Evolutionary conservation across 345 rosid species (phyloP), one percentile per base, ranked within the genome.

Genomic region (Boechera retrofracta): DNA sequence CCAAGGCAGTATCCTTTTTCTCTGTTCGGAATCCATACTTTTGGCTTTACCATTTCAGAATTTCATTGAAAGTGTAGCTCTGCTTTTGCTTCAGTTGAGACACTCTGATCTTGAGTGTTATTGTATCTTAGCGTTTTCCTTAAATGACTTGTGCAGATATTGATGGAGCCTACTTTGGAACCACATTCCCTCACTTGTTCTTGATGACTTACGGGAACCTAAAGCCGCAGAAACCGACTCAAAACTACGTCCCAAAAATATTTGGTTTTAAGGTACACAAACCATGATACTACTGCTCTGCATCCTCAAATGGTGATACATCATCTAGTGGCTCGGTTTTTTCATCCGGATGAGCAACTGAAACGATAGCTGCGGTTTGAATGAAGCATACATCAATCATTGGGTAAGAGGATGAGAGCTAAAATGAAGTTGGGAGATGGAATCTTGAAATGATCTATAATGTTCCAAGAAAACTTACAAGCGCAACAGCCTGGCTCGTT

Each of bases 121-220:
- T 69, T 33, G 36, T 71, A 2, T 71, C 77, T 78, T 57, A 62
- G 77, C 44, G 70, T 79, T 67, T 47, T 33, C 79, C 71, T 79
- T 79, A 63, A 84, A 80, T 72, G 89, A 84, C 7, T 64, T 53
- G 0, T 67, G 74, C 79, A 95, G 99, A 94, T 83, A 83, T 90
- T 44, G 98, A 94, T 71, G 98, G 98, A 66, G 97, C 98, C n/a
- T 94, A 94, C 85, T 94, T 92, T 68, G 97, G 97, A 62, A 92
- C 98, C 1, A 94, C 98, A 47, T 92, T 90, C 76, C 97, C 97
- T 33, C 97, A 94, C 79, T 86, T 94, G 74, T 94, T 94, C 82
- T 73, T 90, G 80, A 92, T 94, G 96, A 76, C 98, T 5, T 87
- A 90, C 67, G 97, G 94, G 58, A 89, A 90, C 76, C 72, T 94